These are phyloP conservation scores for Conoideocrella luteorostrata DNA, from an alignment of 2,329 filamentous ascomycete species.

Conservation along the genomic window DNA sequence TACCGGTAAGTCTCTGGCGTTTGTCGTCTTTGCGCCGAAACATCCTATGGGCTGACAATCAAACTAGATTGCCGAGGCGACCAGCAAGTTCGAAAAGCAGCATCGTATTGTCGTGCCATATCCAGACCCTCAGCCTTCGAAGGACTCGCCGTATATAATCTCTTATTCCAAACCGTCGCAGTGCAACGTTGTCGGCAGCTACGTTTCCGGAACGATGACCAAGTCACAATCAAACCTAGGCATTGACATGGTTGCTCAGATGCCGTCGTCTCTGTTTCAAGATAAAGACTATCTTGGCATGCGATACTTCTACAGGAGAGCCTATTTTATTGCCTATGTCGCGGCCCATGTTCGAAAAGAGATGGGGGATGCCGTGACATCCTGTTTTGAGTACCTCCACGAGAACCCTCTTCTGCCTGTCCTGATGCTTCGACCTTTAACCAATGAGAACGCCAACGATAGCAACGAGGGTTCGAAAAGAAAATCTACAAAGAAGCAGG, in stretches of 20 bases:
- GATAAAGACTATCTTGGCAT: conserved; percentile 92
- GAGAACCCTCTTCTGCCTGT: conserved; percentile 74
- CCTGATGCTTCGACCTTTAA: conserved; percentile 36
- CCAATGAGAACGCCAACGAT: conserved; percentile 12
- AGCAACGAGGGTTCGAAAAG: conserved; percentile 10
- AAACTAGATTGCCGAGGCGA: conserved; percentile 60
- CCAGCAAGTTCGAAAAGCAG: conserved; percentile 58
- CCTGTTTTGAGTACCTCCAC: conserved; percentile 60
- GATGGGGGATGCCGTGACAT: conserved; percentile 44
- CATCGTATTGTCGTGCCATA: conserved; percentile 73
- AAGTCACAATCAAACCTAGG: conserved; percentile 53
- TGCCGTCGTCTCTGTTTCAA: conserved; percentile 75
- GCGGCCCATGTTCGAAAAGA: conserved; percentile 61
- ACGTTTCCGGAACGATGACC: conserved; percentile 67
- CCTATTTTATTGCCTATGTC: conserved; percentile 83
- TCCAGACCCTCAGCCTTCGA: conserved; percentile 69
- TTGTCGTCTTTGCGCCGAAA: background rate
- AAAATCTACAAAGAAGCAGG: conserved; percentile 19
- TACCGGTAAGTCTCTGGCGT: conserved; percentile 36
- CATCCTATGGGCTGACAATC: background rate
- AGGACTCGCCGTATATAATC: conserved; percentile 75
- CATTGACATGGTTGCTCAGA: conserved; percentile 80
- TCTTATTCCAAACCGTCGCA: conserved; percentile 68
- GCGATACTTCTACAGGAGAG: conserved; percentile 89
- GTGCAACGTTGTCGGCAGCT: conserved; percentile 86